A percentile compares a stretch with the other conserved stretches of the same genome.
Evolutionary conservation across 116 monocot species (phyloP).

Genomic region (Papilionanthe hybrid): DNA sequence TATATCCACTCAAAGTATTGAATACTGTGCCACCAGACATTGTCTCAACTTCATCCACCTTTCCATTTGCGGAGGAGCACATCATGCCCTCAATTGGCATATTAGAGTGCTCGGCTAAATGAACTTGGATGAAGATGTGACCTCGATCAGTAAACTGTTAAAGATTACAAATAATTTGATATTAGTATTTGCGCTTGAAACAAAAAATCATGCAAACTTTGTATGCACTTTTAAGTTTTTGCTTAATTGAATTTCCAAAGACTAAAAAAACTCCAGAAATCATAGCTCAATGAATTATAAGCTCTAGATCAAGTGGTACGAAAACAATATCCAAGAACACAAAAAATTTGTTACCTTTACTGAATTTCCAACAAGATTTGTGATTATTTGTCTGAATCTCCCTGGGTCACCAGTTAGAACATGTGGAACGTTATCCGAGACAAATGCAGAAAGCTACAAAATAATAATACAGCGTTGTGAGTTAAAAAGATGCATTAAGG

Average conservation of each 20-base stretch:
- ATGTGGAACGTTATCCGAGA: conserved; percentile 72
- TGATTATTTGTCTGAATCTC: conserved; percentile 92
- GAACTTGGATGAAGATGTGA: conserved; percentile 94
- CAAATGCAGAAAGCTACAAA: conserved; percentile 90
- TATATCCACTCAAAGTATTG: conserved; percentile 75
- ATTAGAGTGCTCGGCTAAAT: conserved; percentile 54
- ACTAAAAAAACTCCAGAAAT: neutral
- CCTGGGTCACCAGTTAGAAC: conserved; percentile 91
- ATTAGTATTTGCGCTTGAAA: neutral
- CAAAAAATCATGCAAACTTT: too few species aligned
- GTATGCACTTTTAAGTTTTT: neutral
- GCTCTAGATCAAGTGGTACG: neutral
- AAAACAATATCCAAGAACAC: neutral
- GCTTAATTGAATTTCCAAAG: neutral
- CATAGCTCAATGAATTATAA: neutral
- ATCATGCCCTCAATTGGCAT: conserved; percentile 27
- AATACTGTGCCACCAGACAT: conserved; percentile 9
- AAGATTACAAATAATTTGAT: neutral
- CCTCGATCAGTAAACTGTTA: conserved; percentile 87
- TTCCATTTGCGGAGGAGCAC: conserved; percentile 22
- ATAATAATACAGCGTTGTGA: neutral
- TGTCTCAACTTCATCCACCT: conserved; percentile 16
- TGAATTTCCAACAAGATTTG: conserved; percentile 97
- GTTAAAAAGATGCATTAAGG: conserved; percentile 1
- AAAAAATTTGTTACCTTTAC: conserved; percentile 59